phyloP scores from a whole-genome alignment of 2,329 filamentous ascomycete species.

The Clonostachys solani region DNA sequence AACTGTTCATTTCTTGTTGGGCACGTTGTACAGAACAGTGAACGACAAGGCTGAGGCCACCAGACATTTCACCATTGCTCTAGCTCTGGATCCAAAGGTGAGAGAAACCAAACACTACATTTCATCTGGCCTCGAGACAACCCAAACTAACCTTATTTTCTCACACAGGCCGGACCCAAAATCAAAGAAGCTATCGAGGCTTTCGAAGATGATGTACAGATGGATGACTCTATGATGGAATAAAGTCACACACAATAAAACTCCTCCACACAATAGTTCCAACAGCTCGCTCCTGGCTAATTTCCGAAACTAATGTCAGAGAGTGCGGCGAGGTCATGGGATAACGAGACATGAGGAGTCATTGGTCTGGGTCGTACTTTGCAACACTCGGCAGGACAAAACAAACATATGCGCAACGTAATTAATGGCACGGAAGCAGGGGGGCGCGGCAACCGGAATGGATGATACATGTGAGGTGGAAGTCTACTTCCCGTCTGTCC shows the following conservation, averaged over 20 bases:
- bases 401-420: no score
- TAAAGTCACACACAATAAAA: conserved; percentile 24
- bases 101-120: conserved; percentile 13
- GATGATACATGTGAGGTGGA: no score
- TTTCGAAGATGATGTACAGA: conserved; percentile 74
- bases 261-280: no score
- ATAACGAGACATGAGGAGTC: no score
- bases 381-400: no score
- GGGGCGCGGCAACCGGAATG: no score
- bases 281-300: no score
- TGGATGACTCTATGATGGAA: conserved; percentile 62
- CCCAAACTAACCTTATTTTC: conserved; percentile 3
- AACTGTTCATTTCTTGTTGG: conserved; percentile 92
- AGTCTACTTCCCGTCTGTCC: no score
- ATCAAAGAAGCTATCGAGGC: conserved; percentile 97
- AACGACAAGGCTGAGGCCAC: conserved; percentile 78
- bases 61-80: conserved; percentile 86
- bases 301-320: no score
- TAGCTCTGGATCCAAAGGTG: conserved; percentile 97
- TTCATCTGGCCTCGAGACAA: conserved; percentile 6
- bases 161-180: conserved; percentile 72
- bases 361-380: no score
- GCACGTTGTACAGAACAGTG: conserved; percentile 72
- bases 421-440: no score
- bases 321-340: no score